Evolutionary conservation across 73 alveolate genomes (phyloP).

Genomic region (Blepharisma stoltei): DNA sequence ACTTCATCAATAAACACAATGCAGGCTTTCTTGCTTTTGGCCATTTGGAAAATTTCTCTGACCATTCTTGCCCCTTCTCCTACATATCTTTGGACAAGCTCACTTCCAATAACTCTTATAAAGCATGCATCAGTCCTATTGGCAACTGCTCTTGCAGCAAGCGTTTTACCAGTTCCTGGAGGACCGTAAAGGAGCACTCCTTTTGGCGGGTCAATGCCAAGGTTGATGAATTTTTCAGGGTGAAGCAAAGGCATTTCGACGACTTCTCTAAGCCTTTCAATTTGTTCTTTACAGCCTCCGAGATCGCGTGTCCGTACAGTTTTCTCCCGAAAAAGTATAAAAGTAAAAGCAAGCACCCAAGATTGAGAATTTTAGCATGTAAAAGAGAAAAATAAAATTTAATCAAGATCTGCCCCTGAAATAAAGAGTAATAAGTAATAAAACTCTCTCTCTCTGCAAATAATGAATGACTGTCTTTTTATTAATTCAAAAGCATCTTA

Average conservation of each 20-base stretch:
- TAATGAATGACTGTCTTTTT: too few relatives aligned
- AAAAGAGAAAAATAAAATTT: too few relatives aligned
- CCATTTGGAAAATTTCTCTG: conserved; percentile 97
- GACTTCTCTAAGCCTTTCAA: conserved; percentile 60
- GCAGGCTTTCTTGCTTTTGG: conserved; percentile 81
- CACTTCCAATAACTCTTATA: conserved; percentile 98
- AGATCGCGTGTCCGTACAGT: conserved; percentile 65
- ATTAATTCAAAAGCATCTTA: too few relatives aligned
- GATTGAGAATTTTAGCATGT: too few relatives aligned
- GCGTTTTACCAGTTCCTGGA: conserved; percentile 99
- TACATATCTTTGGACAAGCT: conserved; percentile 96
- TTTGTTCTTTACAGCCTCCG: conserved; percentile 91
- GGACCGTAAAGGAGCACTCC: conserved; percentile 98
- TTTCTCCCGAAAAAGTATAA: too few relatives aligned
- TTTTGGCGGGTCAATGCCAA: conserved; percentile 98
- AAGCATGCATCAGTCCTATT: conserved; percentile 96
- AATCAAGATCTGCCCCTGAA: too few relatives aligned
- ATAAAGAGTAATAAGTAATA: too few relatives aligned
- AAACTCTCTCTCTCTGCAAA: too few relatives aligned
- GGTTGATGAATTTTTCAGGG: conserved; percentile 78
- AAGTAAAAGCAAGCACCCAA: too few relatives aligned
- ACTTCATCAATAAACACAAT: conserved; percentile 99
- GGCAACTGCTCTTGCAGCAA: conserved; percentile 99
- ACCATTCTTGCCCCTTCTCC: conserved; percentile 99
- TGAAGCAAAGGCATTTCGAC: conserved; percentile 77